Base-by-base conservation (phyloP, 768 basidiomycete genomes). In the Boletus vinaceobasis region DNA sequence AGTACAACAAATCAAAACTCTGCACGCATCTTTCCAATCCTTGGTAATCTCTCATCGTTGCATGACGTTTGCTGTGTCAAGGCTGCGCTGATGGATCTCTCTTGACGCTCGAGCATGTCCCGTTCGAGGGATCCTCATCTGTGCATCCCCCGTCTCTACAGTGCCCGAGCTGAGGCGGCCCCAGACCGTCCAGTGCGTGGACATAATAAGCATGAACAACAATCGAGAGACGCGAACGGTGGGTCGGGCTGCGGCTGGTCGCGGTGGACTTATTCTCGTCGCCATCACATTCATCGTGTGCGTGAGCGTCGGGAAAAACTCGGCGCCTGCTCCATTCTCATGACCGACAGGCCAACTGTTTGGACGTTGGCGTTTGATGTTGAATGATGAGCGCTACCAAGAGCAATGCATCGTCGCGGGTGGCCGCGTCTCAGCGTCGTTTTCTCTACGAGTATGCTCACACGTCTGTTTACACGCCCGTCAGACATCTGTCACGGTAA, bases 11-110 rank as follows among this genome's bases (percentile, higher is more conserved):
- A 55, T 32, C 31, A 55, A 55, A 35, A 35, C 40, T 11, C 31
- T 45, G 29, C n/a, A 14, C 5, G 27, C n/a, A 29, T 15, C 29
- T 53, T 21, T 40, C 23, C 21, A 14, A 13, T 27, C 32, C 17
- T 42, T 33, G 56, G 29, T 21, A 36, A 50, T 44, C 43, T 15
- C 32, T 17, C 56, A 50, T 40, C 37, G 48, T 4, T 35, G 15
- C 55, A 50, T 1, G 31, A 37, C 23, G 23, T 47, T 17, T 5
- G 45, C 58, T 43, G 45, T 47, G 52, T 33, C 37, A 36, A 33
- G 52, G 40, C 59, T 58, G 60, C 42, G 60, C 17, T 53, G 45
- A 50, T 42, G 38, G 17, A 39, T 35, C 11, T 37, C 29, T 48
- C 32, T 23, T 48, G 50, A 39, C 39, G 42, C 7, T 33, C 9